Evolutionary conservation across 2,329 filamentous ascomycete genomes (phyloP), one percentile per base, ranked within the genome.

Genomic region (Scedosporium minutisporum): DNA sequence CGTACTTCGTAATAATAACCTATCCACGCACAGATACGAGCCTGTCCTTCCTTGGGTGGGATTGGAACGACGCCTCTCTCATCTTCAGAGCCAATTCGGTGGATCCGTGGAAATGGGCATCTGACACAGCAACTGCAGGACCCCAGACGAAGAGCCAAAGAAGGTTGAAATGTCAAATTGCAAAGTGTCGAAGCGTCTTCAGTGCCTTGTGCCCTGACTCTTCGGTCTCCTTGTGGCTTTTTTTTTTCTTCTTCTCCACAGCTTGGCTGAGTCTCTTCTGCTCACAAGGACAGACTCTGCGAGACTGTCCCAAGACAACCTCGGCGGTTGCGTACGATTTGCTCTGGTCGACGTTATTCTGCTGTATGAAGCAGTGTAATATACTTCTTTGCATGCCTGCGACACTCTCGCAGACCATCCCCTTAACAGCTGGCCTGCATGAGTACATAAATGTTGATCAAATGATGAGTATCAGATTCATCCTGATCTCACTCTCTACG

Each of bases 31-130:
- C 48, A 23, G 21, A 25, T 53, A 53, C 42, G 18, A 46, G 18
- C n/a, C 18, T 46, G 42, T 46, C 42, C 10, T 18, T 46, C 18
- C 42, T 18, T 18, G 18, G 42, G 42, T 46, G 16, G 42, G 42
- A 46, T 46, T 46, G 42, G 12, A 33, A 41, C 29, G n/a, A 41
- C 44, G 59, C 59, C 41, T 51, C 59, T 51, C 59, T 61, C 42
- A 61, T 61, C 59, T 60, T 42, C 12, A 46, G 29, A 16, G 16
- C 23, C 59, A 33, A 27, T 18, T 21, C 33, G 59, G 42, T 29
- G 59, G 59, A 51, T 51, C 59, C 44, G 29, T 51, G 59, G 42
- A 51, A 61, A 61, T 53, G 59, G 59, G 18, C n/a, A 51, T 61
- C 44, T 61, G 44, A 61, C 59, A 61, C 29, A 38, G 29, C 55